phyloP scores from a whole-genome alignment of 108 stramenopile species.

The Skeletonema costatum region DNA sequence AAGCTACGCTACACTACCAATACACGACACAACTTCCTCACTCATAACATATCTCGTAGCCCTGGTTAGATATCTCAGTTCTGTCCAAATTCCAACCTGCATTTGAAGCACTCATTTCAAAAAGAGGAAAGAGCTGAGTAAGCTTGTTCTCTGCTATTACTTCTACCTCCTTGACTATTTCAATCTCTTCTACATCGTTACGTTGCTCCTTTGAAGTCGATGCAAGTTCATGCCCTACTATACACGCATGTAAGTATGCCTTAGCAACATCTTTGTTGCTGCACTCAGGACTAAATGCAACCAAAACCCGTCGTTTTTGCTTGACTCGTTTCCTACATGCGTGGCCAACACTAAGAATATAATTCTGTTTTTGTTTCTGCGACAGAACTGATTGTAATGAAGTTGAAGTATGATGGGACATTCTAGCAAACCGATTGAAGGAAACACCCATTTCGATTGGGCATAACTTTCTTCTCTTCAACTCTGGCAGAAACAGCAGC shows the following conservation, averaged over 20 bases:
- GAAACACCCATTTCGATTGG: conserved; percentile 61
- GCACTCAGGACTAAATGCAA: conserved; percentile 46
- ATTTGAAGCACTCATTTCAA: conserved; percentile 25
- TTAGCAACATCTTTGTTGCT: conserved; percentile 55
- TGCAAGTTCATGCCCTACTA: conserved; percentile 21
- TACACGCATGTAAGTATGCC: conserved; percentile 71
- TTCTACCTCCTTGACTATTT: conserved; percentile 29
- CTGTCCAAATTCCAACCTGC: conserved; percentile 50
- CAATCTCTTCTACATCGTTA: conserved; percentile 6
- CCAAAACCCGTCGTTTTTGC: conserved; percentile 37
- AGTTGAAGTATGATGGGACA: conserved; percentile 13
- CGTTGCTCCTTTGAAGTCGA: conserved; percentile 14
- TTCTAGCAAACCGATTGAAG: conserved; percentile 52
- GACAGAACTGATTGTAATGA: conserved; percentile 20
- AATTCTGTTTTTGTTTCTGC: conserved; percentile 17
- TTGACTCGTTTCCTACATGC: conserved; percentile 9
- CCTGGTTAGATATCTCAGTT: conserved; percentile 30
- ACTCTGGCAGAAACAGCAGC: conserved; percentile 61
- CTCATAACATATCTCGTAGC: conserved; percentile 39
- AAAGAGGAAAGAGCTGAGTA: conserved; percentile 32
- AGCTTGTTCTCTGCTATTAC: conserved; percentile 9
- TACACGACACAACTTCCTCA: not conserved
- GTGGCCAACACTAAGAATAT: conserved; percentile 26
- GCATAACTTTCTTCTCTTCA: conserved; percentile 24
- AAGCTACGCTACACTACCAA: not conserved